Conservation (phyloP, 345 rosid genomes). For the Nephelium lappaceum region DNA sequence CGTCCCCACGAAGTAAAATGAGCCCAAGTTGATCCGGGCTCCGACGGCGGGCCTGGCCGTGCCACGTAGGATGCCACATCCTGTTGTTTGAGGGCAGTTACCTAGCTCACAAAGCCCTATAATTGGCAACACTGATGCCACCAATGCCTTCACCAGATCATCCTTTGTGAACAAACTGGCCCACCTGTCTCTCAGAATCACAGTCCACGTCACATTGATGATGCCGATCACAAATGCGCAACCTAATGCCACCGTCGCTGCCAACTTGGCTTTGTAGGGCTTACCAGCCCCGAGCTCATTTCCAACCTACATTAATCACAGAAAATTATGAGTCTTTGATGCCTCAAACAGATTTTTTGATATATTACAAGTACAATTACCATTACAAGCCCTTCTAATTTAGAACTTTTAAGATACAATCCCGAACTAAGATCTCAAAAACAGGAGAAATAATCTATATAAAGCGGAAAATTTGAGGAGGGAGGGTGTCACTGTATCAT, state of each 20-base stretch:
- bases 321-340: no score
- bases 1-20: slow-evolving; percentile 92
- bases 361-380: no score
- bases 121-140: slow-evolving; percentile 84
- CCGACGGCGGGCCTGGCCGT: slow-evolving; percentile 83
- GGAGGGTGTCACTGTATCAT: no score
- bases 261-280: slow-evolving; percentile 83
- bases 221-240: slow-evolving; percentile 77
- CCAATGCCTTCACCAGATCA: slow-evolving; percentile 58
- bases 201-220: slow-evolving; percentile 83
- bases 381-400: no score
- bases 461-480: no score
- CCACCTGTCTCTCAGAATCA: slow-evolving; percentile 68
- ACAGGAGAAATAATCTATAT: no score
- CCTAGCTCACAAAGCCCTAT: slow-evolving; percentile 92
- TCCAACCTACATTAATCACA: slow-evolving; percentile 64
- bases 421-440: no score
- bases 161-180: slow-evolving; percentile 74
- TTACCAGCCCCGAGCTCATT: slow-evolving; percentile 95
- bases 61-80: slow-evolving; percentile 93
- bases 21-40: slow-evolving; percentile 78
- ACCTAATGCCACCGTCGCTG: slow-evolving; percentile 80
- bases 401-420: no score
- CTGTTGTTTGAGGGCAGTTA: slow-evolving; percentile 96
- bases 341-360: no score